Conservation (phyloP, 345 rosid genomes). For the Dimocarpus longan region DNA sequence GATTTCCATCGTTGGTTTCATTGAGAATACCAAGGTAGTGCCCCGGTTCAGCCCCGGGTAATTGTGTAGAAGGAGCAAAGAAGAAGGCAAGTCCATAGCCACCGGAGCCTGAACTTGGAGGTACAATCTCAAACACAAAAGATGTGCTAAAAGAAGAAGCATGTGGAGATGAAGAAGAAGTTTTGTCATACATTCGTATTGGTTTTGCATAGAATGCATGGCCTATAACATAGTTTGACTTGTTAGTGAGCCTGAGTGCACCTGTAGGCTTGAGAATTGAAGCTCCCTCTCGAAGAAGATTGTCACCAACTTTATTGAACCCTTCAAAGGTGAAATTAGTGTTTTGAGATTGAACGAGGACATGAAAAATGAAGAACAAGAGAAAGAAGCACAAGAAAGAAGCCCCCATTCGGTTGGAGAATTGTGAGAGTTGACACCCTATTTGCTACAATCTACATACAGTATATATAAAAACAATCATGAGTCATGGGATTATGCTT, state of each 20-base stretch:
- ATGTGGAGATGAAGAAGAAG: constrained; percentile 6
- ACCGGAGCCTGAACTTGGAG: constrained; percentile 36
- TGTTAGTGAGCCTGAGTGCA: constrained; percentile 47
- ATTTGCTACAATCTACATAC: not conserved
- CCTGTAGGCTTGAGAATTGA: constrained; percentile 39
- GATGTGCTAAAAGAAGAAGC: constrained; percentile 48
- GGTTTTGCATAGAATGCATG: constrained; percentile 49
- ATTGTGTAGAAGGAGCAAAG: constrained; percentile 41
- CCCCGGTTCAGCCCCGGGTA: constrained; percentile 35
- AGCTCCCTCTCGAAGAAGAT: constrained; percentile 33
- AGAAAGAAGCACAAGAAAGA: constrained; percentile 5
- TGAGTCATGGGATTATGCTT: not conserved
- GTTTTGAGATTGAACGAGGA: constrained; percentile 19
- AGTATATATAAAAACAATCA: no score
- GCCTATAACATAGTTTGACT: constrained; percentile 34
- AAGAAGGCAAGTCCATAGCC: constrained; percentile 65
- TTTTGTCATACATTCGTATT: constrained; percentile 29
- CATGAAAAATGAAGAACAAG: constrained; percentile 11
- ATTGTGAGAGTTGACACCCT: not conserved
- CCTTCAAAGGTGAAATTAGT: constrained; percentile 43
- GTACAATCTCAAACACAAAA: constrained; percentile 52
- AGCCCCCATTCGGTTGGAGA: constrained; percentile 2
- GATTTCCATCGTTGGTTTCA: not conserved
- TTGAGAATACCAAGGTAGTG: constrained; percentile 59
- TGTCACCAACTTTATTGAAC: constrained; percentile 22